A percentile compares a stretch with the other conserved stretches of the same genome.
Conservation (phyloP, 2,329 filamentous ascomycete genomes). For the Aspergillus fischeri region DNA sequence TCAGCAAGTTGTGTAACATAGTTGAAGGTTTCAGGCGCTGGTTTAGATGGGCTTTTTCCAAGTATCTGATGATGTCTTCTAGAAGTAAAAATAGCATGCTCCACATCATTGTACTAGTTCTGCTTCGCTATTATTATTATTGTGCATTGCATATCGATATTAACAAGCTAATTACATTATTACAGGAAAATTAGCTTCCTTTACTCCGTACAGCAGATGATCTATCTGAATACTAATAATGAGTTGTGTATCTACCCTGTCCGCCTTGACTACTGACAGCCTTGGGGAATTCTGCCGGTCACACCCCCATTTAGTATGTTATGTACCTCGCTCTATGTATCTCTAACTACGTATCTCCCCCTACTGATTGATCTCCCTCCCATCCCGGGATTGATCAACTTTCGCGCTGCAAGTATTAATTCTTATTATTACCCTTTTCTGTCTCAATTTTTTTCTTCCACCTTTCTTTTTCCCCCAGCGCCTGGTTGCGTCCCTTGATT, state of each 20-base stretch:
- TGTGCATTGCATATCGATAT: neutral
- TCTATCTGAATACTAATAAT: neutral
- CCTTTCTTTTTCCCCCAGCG: neutral
- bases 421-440: neutral
- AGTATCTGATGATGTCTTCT: neutral
- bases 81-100: neutral
- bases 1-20: neutral
- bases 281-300: neutral
- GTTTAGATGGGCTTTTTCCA: too few relatives aligned
- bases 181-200: neutral
- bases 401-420: neutral
- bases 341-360: neutral
- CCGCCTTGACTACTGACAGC: neutral
- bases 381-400: neutral
- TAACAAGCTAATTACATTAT: neutral
- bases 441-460: conserved; percentile 1
- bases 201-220: neutral
- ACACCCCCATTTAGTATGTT: neutral
- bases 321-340: neutral
- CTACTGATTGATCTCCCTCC: neutral
- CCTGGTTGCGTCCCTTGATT: conserved; percentile 2
- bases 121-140: too few relatives aligned
- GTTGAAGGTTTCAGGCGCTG: too few relatives aligned
- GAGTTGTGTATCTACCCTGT: neutral
- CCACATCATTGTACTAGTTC: neutral